These are phyloP conservation scores for Nematocida displodere DNA, from an alignment of 371 early-diverging fungal genomes.

Conservation along the genomic window DNA sequence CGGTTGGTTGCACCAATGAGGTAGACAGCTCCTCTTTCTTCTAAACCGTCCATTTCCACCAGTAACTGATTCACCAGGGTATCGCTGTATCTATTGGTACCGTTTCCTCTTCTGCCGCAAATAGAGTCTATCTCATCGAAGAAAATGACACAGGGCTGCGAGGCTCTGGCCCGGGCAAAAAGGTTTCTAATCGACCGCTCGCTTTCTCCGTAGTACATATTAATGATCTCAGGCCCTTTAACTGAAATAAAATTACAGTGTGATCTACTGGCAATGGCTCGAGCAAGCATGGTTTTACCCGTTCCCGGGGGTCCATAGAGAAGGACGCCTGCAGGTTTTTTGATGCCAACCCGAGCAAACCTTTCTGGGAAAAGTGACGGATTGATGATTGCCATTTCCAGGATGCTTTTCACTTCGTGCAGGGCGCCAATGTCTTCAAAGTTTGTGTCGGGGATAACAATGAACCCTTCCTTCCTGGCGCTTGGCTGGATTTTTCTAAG, in stretches of 20 bases:
- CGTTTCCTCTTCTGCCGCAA: constrained; percentile 68
- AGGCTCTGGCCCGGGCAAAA: constrained; percentile 85
- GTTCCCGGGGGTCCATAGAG: constrained; percentile 98
- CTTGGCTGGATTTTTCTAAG: constrained; percentile 84
- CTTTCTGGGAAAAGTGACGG: constrained; percentile 81
- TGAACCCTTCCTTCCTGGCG: constrained; percentile 92
- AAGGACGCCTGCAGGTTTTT: constrained; percentile 82
- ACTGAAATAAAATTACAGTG: constrained; percentile 92
- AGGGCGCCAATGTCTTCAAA: constrained; percentile 92
- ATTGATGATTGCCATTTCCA: constrained; percentile 86
- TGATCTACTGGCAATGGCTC: constrained; percentile 87
- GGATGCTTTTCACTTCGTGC: constrained; percentile 73
- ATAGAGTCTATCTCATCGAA: constrained; percentile 99
- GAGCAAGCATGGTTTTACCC: constrained; percentile 95
- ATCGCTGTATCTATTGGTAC: constrained; percentile 67
- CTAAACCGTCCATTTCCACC: constrained; percentile 93
- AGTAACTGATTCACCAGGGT: constrained; percentile 93
- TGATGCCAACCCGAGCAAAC: constrained; percentile 82
- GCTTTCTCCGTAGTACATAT: constrained; percentile 98
- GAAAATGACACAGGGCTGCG: constrained; percentile 80
- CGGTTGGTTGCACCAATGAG: constrained; percentile 96
- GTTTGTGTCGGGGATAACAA: constrained; percentile 82
- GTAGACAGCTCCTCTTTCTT: constrained; percentile 67
- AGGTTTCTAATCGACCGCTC: constrained; percentile 92
- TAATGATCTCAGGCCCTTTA: constrained; percentile 94